A percentile compares a stretch with the other conserved stretches of the same genome.
These are phyloP conservation scores for Rhizopus delemar DNA, from an alignment of 371 early-diverging fungal genomes.

Conservation along the genomic window DNA sequence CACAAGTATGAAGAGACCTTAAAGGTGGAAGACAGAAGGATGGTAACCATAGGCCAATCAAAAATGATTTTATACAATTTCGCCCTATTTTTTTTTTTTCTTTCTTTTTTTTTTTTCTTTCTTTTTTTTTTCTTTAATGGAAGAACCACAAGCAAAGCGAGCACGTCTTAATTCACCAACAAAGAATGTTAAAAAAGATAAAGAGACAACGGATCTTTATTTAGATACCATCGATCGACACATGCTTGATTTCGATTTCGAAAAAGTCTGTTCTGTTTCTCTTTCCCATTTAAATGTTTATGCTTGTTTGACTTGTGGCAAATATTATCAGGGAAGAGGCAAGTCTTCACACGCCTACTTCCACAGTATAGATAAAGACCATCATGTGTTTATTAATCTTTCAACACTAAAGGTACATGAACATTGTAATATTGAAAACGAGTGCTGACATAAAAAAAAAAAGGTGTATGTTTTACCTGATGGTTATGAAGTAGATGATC, in stretches of 20 bases:
- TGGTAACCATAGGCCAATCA: too few relatives aligned
- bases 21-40: too few relatives aligned
- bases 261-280: conserved; percentile 94
- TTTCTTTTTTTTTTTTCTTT: conserved; percentile 15
- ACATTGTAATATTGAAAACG: neutral
- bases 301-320: conserved; percentile 96
- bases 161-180: conserved; percentile 26
- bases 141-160: conserved; percentile 40
- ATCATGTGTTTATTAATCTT: conserved; percentile 95
- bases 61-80: too few relatives aligned
- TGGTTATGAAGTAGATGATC: conserved; percentile 86
- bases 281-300: conserved; percentile 94
- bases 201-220: conserved; percentile 52
- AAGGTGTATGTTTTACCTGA: conserved; percentile 93
- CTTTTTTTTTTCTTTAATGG: conserved; percentile 6
- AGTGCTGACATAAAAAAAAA: neutral
- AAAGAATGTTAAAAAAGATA: conserved; percentile 9
- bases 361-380: conserved; percentile 93
- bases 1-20: too few relatives aligned
- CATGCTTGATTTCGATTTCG: conserved; percentile 97
- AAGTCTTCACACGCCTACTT: conserved; percentile 91
- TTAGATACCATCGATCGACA: conserved; percentile 79
- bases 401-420: conserved; percentile 72
- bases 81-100: neutral
- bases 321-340: conserved; percentile 96